A percentile compares a stretch with the other conserved stretches of the same genome.
These are phyloP conservation scores for Backusella psychrophila DNA, from an alignment of 192 early-diverging fungal species.

Conservation along the genomic window DNA sequence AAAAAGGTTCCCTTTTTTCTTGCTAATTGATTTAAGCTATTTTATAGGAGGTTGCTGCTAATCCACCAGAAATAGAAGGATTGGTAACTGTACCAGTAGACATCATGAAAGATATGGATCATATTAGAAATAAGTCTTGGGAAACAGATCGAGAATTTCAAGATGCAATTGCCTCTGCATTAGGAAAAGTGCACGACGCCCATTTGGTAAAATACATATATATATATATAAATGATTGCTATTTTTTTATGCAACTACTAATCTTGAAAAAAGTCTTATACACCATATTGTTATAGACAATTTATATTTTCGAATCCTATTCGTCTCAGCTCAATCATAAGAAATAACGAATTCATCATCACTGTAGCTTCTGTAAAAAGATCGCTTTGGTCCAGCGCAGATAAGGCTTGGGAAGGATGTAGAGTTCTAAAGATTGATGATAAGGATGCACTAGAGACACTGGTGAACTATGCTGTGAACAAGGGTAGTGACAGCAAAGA, in stretches of 20 bases:
- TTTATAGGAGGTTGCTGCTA: slow-evolving; percentile 27
- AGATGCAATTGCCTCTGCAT: slow-evolving; percentile 25
- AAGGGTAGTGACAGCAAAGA: slow-evolving; percentile 34
- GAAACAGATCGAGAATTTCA: slow-evolving; percentile 31
- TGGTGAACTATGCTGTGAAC: slow-evolving; percentile 32
- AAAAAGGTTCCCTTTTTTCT: not conserved
- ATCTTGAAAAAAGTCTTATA: slow-evolving; percentile 16
- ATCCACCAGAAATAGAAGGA: slow-evolving; percentile 24
- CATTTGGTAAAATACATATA: slow-evolving; percentile 23
- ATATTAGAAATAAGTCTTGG: slow-evolving; percentile 25
- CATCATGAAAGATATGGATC: slow-evolving; percentile 16
- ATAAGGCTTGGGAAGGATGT: slow-evolving; percentile 25
- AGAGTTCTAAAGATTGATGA: slow-evolving; percentile 28
- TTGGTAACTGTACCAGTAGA: slow-evolving; percentile 30
- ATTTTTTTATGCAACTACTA: not conserved
- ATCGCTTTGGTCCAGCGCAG: slow-evolving; percentile 27
- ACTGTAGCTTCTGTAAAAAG: slow-evolving; percentile 32
- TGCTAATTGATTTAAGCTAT: not conserved
- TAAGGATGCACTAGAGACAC: slow-evolving; percentile 20
- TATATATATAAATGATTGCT: not conserved
- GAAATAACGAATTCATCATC: slow-evolving; percentile 15
- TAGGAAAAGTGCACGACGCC: slow-evolving; percentile 35
- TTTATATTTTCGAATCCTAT: slow-evolving; percentile 37
- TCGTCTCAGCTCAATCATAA: slow-evolving; percentile 24
- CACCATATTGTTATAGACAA: slow-evolving; percentile 31